These are phyloP conservation scores for Sporopachydermia quercuum DNA, from an alignment of 805 yeast genomes.

Conservation along the genomic window DNA sequence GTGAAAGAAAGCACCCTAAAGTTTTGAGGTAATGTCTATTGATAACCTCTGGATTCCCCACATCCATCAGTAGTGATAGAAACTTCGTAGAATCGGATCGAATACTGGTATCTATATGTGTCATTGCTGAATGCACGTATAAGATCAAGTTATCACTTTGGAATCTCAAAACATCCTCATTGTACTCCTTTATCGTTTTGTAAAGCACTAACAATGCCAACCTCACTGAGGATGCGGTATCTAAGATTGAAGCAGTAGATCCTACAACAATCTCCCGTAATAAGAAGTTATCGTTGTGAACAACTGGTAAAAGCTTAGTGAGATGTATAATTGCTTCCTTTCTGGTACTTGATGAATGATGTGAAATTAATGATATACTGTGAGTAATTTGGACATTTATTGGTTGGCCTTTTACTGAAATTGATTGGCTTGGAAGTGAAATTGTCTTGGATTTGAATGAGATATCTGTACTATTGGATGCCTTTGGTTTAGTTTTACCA, in stretches of 20 bases:
- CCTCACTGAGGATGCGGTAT: conserved; percentile 53
- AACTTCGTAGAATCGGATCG: conserved; percentile 64
- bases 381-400: conserved; percentile 36
- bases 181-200: conserved; percentile 9
- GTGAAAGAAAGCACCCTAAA: conserved; percentile 47
- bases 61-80: conserved; percentile 40
- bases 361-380: conserved; percentile 55
- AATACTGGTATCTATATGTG: conserved; percentile 69
- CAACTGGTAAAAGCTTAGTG: conserved; percentile 22
- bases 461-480: conserved; percentile 71
- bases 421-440: conserved; percentile 30
- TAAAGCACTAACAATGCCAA: conserved; percentile 33
- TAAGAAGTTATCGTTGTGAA: conserved; percentile 16
- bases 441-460: conserved; percentile 61
- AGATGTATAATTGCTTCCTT: conserved; percentile 52
- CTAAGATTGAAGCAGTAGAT: conserved; percentile 26
- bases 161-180: conserved; percentile 17
- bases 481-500: conserved; percentile 64
- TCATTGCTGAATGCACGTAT: conserved; percentile 82
- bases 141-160: conserved; percentile 29
- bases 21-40: conserved; percentile 57
- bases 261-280: conserved; percentile 1
- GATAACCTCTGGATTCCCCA: conserved; percentile 39
- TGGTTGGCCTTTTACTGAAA: conserved; percentile 9
- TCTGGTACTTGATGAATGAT: conserved; percentile 56